A percentile compares a stretch with the other conserved stretches of the same genome.
These are phyloP conservation scores for Petrea volubilis DNA, from an alignment of 257 asterid species.

Conservation along the genomic window DNA sequence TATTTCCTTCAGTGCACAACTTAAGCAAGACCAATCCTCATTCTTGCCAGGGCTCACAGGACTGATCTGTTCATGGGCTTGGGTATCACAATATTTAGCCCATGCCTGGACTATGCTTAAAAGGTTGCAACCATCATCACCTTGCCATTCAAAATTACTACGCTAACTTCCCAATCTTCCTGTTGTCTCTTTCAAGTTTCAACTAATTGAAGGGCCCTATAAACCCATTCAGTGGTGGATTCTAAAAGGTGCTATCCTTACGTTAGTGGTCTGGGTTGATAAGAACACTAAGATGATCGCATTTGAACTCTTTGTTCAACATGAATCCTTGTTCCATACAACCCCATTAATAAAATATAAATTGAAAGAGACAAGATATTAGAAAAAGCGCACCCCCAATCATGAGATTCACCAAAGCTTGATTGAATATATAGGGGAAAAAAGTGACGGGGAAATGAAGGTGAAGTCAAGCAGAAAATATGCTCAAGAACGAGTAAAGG, in stretches of 20 bases:
- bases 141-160: neutral
- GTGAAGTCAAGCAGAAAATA: neutral
- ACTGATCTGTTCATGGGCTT: neutral
- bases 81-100: neutral
- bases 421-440: neutral
- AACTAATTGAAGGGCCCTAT: neutral
- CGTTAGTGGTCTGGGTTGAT: neutral
- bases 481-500: neutral
- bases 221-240: neutral
- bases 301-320: neutral
- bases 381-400: neutral
- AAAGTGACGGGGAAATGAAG: neutral
- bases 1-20: neutral
- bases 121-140: neutral
- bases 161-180: neutral
- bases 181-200: too few relatives aligned
- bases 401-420: constrained; percentile 9
- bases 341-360: neutral
- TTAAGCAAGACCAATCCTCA: neutral
- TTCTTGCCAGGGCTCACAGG: neutral
- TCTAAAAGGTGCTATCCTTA: neutral
- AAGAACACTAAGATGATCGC: too few relatives aligned
- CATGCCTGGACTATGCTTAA: neutral
- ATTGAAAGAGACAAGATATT: neutral
- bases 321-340: neutral